phyloP scores from a whole-genome alignment of 2,329 filamentous ascomycete genomes.

The Leptographium procerum region DNA sequence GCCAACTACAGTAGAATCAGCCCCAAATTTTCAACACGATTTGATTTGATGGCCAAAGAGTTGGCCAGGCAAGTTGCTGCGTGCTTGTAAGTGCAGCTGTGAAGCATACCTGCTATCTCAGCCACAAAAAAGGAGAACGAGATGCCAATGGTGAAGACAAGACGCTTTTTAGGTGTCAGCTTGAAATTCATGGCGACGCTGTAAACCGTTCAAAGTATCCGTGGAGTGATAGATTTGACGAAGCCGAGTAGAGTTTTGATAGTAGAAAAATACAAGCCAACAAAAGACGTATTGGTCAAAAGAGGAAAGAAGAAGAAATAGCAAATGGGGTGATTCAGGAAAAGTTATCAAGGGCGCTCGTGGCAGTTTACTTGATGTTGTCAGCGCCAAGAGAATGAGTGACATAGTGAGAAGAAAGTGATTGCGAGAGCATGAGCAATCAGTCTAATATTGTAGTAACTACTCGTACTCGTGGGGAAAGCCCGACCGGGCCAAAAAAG shows the following conservation, averaged over 20 bases:
- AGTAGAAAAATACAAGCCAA: no score
- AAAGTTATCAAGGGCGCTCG: no score
- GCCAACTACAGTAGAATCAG: conserved; percentile 34
- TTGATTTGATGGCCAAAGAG: not conserved
- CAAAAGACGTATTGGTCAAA: no score
- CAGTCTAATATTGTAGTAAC: no score
- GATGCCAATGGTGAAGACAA: conserved; percentile 36
- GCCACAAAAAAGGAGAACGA: conserved; percentile 39
- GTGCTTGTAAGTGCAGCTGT: not conserved
- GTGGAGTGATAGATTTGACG: not conserved
- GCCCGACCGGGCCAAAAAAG: not conserved
- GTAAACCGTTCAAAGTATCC: not conserved
- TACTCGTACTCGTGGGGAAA: no score
- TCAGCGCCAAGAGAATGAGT: no score
- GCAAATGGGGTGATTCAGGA: not conserved
- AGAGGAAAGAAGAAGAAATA: not conserved
- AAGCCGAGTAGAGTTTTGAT: no score
- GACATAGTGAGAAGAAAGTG: no score
- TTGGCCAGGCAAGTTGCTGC: no score
- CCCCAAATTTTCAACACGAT: not conserved
- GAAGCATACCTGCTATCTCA: conserved; percentile 33
- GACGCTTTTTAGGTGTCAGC: conserved; percentile 31
- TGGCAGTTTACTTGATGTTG: no score
- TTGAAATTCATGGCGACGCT: conserved; percentile 21
- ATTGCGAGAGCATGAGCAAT: no score